phyloP scores from a whole-genome alignment of 2,329 filamentous ascomycete species.

The Colletotrichum navitas region DNA sequence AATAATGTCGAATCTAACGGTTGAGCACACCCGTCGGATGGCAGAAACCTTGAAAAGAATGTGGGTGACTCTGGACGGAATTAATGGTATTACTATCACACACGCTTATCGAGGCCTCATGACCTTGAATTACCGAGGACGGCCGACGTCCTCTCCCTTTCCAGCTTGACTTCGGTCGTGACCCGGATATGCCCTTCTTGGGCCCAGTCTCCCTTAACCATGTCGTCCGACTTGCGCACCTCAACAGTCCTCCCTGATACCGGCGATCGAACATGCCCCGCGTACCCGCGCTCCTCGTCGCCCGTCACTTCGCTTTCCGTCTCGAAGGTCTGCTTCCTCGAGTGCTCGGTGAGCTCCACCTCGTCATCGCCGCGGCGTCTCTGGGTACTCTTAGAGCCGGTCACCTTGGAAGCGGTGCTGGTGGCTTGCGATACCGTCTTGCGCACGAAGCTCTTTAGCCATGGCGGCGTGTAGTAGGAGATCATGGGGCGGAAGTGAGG shows the following conservation, averaged over 20 bases:
- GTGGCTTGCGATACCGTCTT: constrained; percentile 35
- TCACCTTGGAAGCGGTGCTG: constrained; percentile 28
- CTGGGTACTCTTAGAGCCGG: constrained; percentile 9
- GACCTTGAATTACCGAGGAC: neutral
- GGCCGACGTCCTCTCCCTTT: constrained; percentile 24
- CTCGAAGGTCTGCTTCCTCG: constrained; percentile 10
- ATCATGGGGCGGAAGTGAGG: constrained; percentile 44
- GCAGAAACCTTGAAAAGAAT: too few species aligned
- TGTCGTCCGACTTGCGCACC: constrained; percentile 33
- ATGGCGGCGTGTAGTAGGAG: constrained; percentile 39
- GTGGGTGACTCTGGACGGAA: neutral
- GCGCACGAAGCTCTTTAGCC: constrained; percentile 36
- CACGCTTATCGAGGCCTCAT: neutral
- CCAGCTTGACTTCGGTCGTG: constrained; percentile 34
- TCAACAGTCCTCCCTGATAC: constrained; percentile 22
- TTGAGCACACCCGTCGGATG: neutral
- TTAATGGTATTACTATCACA: neutral
- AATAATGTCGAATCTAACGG: neutral
- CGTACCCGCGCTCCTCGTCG: constrained; percentile 34
- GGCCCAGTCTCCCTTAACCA: constrained; percentile 14
- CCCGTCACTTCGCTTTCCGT: neutral
- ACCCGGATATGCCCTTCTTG: constrained; percentile 28
- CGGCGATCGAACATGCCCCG: constrained; percentile 10
- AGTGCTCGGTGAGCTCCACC: constrained; percentile 33
- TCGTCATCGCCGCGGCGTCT: constrained; percentile 20